Conservation (phyloP, 306 rosid species). For the Cicer pinnatifidum region DNA sequence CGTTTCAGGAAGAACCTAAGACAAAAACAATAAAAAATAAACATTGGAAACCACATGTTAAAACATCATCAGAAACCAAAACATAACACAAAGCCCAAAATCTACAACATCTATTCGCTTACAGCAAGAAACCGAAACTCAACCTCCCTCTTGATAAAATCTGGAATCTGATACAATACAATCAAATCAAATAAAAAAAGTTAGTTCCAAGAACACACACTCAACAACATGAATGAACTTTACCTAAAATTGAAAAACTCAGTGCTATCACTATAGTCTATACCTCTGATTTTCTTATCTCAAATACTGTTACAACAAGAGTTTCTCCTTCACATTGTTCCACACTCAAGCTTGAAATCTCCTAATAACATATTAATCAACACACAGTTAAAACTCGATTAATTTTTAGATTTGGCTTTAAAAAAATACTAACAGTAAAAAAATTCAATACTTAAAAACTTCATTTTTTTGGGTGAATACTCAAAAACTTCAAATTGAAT, state of each 20-base stretch:
- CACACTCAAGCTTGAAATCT: conserved; percentile 89
- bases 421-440: too few species aligned
- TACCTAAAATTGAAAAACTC: conserved; percentile 24
- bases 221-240: conserved; percentile 24
- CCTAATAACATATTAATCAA: conserved; percentile 55
- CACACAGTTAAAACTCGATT: background rate
- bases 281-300: conserved; percentile 86
- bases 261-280: background rate
- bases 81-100: conserved; percentile 16
- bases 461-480: too few species aligned
- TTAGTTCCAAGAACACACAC: conserved; percentile 37
- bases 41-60: conserved; percentile 13
- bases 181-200: conserved; percentile 10
- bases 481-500: background rate
- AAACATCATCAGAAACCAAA: background rate
- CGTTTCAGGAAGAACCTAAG: conserved; percentile 74
- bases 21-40: conserved; percentile 24
- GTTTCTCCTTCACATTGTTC: conserved; percentile 80
- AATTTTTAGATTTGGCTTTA: too few species aligned
- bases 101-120: conserved; percentile 44
- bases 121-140: conserved; percentile 93
- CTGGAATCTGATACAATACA: conserved; percentile 69
- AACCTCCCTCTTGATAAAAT: conserved; percentile 80
- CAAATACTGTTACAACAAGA: conserved; percentile 75
- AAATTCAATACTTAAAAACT: too few species aligned